Base-by-base conservation (phyloP, 2,329 filamentous ascomycete genomes). In the Neospermospora avenae region DNA sequence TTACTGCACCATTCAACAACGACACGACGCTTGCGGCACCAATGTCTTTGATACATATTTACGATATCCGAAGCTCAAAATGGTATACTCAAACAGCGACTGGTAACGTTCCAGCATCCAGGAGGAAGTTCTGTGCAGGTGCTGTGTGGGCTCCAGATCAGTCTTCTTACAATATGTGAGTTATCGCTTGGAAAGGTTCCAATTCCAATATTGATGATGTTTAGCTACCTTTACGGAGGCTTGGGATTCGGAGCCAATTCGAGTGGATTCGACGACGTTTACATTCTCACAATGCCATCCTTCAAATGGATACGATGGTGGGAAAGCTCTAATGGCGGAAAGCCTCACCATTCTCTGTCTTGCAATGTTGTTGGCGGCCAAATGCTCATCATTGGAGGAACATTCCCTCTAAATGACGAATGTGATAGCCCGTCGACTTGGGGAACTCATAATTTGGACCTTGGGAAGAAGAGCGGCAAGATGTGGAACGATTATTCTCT, bases 151-250 rank as follows among this genome's bases (percentile, higher is more conserved):
- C 84, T 0, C 67, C 77, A 8, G 85, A 87, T 65, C 75, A 79
- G 57, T 84, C 83, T 14, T 85, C 82, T 7, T 87, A 86, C 67
- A 87, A 88, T 65, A 83, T 88, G 81, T 86, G 67, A 71, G 81
- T 73, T 45, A 39, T 4, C 14, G n/a, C 6, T 45, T 13, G 7
- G 22, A 22, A 34, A 24, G 24, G 20, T 39, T 55, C 28, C 3
- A n/a, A 42, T 37, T 25, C 11, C 39, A 22, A 52, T 22, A 51
- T 63, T 66, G 37, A 70, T 37, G 13, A 24, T 6, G 35, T 52
- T 22, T 37, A 86, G 83, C 37, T 87, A 87, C 64, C 68, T 87
- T 2, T 87, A 86, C 67, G 85, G 85, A 45, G 85, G 85, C 16
- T 75, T 77, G 24, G 78, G 78, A 7, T 77, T 83, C 56, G 74